A percentile compares a stretch with the other conserved stretches of the same genome.
These are phyloP conservation scores for Leishmania turanica DNA, from an alignment of 208 protist species.

Conservation along the genomic window DNA sequence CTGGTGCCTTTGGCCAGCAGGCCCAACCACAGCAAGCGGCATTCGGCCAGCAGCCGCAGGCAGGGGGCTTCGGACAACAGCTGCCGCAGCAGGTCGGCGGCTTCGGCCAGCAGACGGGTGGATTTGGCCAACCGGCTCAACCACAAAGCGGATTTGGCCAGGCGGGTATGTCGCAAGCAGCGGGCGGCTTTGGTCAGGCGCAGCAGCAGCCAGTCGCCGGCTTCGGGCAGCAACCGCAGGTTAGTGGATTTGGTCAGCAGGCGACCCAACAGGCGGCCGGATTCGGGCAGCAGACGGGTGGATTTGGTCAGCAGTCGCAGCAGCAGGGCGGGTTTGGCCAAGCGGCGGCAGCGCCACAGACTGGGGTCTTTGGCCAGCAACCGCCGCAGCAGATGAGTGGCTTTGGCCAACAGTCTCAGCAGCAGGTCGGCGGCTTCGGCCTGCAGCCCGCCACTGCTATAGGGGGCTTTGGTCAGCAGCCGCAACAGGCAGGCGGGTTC, in stretches of 20 bases:
- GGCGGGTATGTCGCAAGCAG: not conserved
- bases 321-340: constrained; percentile 21
- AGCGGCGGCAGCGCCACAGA: not conserved
- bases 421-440: constrained; percentile 37
- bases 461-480: constrained; percentile 52
- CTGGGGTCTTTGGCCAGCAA: constrained; percentile 37
- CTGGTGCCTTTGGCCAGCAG: constrained; percentile 41
- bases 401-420: constrained; percentile 42
- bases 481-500: constrained; percentile 37
- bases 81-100: constrained; percentile 8
- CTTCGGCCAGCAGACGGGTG: constrained; percentile 33
- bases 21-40: constrained; percentile 18
- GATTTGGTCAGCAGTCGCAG: constrained; percentile 39
- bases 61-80: constrained; percentile 19
- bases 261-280: constrained; percentile 18
- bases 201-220: constrained; percentile 31
- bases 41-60: constrained; percentile 44
- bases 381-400: constrained; percentile 33
- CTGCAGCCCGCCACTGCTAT: constrained; percentile 22
- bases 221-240: constrained; percentile 35
- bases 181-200: constrained; percentile 38
- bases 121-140: constrained; percentile 39
- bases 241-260: constrained; percentile 54
- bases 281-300: constrained; percentile 51
- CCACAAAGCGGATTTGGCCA: constrained; percentile 19